A percentile compares a stretch with the other conserved stretches of the same genome.
phyloP scores from a whole-genome alignment of 1,139 yeast species.

The Schwanniomyces etchellsii region DNA sequence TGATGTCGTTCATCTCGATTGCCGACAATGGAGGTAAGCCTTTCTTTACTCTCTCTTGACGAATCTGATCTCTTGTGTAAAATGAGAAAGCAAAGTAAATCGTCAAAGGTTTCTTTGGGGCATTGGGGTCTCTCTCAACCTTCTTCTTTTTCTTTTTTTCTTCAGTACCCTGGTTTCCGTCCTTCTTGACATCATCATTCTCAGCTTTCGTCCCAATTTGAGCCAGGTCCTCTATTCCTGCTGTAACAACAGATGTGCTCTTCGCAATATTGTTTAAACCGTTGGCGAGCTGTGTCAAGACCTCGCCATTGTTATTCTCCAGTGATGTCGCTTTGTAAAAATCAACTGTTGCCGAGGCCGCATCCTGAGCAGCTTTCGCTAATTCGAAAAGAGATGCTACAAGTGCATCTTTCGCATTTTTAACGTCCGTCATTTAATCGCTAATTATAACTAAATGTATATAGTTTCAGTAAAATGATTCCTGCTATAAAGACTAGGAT shows the following conservation, averaged over 20 bases:
- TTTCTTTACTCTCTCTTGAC: conserved; percentile 56
- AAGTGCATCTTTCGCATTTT: conserved; percentile 45
- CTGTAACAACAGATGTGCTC: conserved; percentile 8
- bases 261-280: conserved; percentile 16
- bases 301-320: conserved; percentile 24
- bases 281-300: conserved; percentile 31
- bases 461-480: too few species aligned
- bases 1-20: conserved; percentile 71
- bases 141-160: conserved; percentile 38
- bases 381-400: conserved; percentile 76
- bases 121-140: conserved; percentile 52
- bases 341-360: conserved; percentile 71
- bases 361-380: conserved; percentile 75
- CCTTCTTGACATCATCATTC: conserved; percentile 8
- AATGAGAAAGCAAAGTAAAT: conserved; percentile 76
- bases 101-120: conserved; percentile 67
- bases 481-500: too few species aligned
- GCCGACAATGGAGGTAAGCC: conserved; percentile 64
- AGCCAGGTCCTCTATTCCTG: conserved; percentile 5
- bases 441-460: too few species aligned
- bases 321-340: conserved; percentile 54
- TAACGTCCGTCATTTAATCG: conserved; percentile 33
- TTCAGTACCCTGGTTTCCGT: conserved; percentile 13
- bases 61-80: conserved; percentile 55
- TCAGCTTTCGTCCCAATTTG: conserved; percentile 1